Conservation (phyloP, 2,329 filamentous ascomycete species). For the Arthroderma sp. region DNA sequence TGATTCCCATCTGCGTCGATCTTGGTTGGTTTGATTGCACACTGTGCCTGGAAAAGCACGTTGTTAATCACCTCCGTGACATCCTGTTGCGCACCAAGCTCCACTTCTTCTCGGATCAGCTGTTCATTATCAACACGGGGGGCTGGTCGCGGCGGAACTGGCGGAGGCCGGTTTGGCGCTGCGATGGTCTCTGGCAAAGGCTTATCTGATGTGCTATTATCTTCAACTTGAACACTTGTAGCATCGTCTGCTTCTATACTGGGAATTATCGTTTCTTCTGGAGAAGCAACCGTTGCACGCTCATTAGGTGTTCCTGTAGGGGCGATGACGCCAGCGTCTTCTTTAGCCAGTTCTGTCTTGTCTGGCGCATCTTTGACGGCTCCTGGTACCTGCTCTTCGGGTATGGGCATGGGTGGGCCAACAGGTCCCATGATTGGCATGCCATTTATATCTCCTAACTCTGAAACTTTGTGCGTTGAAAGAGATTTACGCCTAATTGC, state of each 20-base stretch:
- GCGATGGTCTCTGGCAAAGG: slow-evolving; percentile 17
- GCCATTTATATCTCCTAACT: slow-evolving; percentile 35
- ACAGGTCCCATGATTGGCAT: slow-evolving; percentile 36
- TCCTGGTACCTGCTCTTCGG: slow-evolving; percentile 6
- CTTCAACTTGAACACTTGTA: neutral
- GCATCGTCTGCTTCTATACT: neutral
- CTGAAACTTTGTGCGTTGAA: slow-evolving; percentile 23
- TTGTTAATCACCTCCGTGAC: slow-evolving; percentile 93
- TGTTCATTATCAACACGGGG: slow-evolving; percentile 25
- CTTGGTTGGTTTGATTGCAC: slow-evolving; percentile 63
- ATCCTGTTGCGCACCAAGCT: slow-evolving; percentile 70
- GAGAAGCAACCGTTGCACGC: slow-evolving; percentile 10
- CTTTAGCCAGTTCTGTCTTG: slow-evolving; percentile 15
- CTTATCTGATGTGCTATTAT: neutral
- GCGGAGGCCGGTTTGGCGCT: slow-evolving; percentile 42
- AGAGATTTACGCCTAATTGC: slow-evolving; percentile 40
- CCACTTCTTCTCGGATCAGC: slow-evolving; percentile 38
- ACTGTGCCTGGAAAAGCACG: slow-evolving; percentile 79
- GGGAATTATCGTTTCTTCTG: neutral
- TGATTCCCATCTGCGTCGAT: slow-evolving; percentile 61
- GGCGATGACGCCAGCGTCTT: slow-evolving; percentile 25
- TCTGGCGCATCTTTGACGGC: slow-evolving; percentile 3
- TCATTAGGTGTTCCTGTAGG: slow-evolving; percentile 13
- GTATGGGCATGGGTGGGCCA: slow-evolving; percentile 25
- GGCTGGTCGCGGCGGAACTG: slow-evolving; percentile 45